Evolutionary conservation across 2,329 filamentous ascomycete species (phyloP).

Genomic region (Ramularia endophylla): DNA sequence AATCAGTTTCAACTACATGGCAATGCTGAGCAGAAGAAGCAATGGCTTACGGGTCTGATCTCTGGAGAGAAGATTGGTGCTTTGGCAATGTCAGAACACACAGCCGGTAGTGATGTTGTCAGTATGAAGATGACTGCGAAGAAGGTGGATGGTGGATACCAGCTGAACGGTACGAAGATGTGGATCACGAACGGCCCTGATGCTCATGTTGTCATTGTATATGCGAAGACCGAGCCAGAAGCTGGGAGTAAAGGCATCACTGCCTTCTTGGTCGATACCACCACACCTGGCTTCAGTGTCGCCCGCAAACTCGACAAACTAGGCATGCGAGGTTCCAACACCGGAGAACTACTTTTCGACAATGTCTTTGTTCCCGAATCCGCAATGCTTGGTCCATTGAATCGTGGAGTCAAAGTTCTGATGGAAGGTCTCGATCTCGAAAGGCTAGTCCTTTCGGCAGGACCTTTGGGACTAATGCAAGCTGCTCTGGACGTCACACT

Average conservation of each 20-base stretch:
- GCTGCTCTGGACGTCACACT: conserved; percentile 77
- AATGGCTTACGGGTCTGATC: conserved; percentile 74
- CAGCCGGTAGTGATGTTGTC: conserved; percentile 87
- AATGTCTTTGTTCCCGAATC: conserved; percentile 80
- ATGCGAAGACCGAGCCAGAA: conserved; percentile 84
- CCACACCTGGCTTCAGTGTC: conserved; percentile 71
- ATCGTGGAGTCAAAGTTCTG: conserved; percentile 79
- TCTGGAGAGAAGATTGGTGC: conserved; percentile 77
- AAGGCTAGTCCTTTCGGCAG: conserved; percentile 82
- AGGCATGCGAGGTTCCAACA: conserved; percentile 96
- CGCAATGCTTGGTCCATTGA: conserved; percentile 72
- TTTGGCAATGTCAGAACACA: conserved; percentile 91
- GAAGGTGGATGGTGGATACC: conserved; percentile 74
- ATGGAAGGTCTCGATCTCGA: conserved; percentile 98
- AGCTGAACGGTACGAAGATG: conserved; percentile 92
- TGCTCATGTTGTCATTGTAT: conserved; percentile 90
- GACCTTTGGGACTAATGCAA: conserved; percentile 92
- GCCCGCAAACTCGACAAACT: conserved; percentile 94
- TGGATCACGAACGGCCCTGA: conserved; percentile 99
- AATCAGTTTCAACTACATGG: conserved; percentile 95
- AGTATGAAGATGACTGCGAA: conserved; percentile 87
- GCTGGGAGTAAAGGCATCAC: conserved; percentile 86
- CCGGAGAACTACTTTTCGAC: conserved; percentile 88
- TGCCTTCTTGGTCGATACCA: conserved; percentile 79
- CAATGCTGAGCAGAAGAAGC: conserved; percentile 67